Conservation (phyloP, 768 basidiomycete species). For the Austroboletus festivus region DNA sequence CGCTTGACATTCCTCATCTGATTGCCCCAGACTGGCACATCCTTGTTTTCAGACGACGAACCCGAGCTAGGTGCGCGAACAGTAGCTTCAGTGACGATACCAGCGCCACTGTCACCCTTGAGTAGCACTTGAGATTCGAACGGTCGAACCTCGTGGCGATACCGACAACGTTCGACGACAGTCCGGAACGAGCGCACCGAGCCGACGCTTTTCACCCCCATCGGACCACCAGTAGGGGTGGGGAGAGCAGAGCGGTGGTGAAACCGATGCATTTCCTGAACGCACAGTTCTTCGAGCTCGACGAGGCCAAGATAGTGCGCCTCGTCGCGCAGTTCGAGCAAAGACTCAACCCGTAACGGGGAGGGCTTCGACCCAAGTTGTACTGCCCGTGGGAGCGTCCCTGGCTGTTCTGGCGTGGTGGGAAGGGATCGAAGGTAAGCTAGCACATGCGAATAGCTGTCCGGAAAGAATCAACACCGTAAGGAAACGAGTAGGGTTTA, state of each 20-base stretch:
- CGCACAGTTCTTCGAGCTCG: constrained; percentile 61
- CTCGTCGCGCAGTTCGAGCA: constrained; percentile 78
- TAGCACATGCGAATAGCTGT: constrained; percentile 69
- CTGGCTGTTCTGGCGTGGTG: constrained; percentile 42
- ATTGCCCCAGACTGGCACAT: constrained; percentile 11
- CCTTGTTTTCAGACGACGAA: constrained; percentile 13
- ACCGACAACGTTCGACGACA: constrained; percentile 52
- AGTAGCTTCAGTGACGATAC: not conserved
- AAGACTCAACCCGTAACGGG: constrained; percentile 52
- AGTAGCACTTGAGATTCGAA: constrained; percentile 6
- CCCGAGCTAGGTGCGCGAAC: constrained; percentile 6
- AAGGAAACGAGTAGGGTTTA: no score
- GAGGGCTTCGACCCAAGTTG: constrained; percentile 41
- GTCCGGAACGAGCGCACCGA: constrained; percentile 63
- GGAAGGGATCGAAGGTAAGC: constrained; percentile 64
- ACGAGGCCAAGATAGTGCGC: constrained; percentile 71
- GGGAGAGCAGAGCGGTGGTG: constrained; percentile 40
- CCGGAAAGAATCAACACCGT: no score
- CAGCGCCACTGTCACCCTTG: not conserved
- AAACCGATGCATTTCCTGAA: constrained; percentile 58
- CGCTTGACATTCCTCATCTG: constrained; percentile 1
- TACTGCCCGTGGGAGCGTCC: constrained; percentile 57
- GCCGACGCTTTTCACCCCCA: constrained; percentile 39
- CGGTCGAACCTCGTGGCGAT: constrained; percentile 10
- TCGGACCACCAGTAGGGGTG: constrained; percentile 38